Evolutionary conservation across 371 early-diverging fungal species (phyloP).

Genomic region (Saksenaea oblongispora): DNA sequence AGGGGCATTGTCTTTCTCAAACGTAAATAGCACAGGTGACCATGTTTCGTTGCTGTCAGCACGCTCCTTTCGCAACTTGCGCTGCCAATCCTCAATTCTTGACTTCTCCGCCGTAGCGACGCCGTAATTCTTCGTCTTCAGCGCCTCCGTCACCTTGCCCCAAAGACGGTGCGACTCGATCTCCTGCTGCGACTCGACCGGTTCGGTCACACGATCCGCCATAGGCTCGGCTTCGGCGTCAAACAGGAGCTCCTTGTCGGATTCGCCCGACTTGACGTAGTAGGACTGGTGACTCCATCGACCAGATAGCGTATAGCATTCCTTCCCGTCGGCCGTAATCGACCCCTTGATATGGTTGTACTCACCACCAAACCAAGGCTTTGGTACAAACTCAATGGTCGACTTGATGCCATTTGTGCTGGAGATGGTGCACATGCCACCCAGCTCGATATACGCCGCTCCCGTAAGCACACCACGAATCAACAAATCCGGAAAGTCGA

Average conservation of each 20-base stretch:
- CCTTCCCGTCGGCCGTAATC: conserved; percentile 19
- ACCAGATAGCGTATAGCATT: conserved; percentile 38
- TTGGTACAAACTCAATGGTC: conserved; percentile 62
- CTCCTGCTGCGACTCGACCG: conserved; percentile 48
- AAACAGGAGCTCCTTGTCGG: conserved; percentile 53
- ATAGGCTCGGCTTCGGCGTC: conserved; percentile 63
- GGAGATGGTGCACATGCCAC: conserved; percentile 56
- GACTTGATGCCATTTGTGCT: conserved; percentile 54
- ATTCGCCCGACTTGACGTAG: conserved; percentile 28
- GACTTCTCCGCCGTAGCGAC: conserved; percentile 58
- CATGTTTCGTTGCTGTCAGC: conserved; percentile 52
- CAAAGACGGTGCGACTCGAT: conserved; percentile 64
- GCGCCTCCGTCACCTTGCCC: conserved; percentile 54
- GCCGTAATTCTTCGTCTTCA: conserved; percentile 51
- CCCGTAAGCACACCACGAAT: conserved; percentile 67
- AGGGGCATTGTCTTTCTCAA: neutral
- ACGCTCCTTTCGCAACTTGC: conserved; percentile 53
- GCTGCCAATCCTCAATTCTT: conserved; percentile 61
- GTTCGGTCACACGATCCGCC: conserved; percentile 53
- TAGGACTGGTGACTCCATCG: conserved; percentile 63
- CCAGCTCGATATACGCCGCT: conserved; percentile 65
- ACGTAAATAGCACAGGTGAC: conserved; percentile 24
- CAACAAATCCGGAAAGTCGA: conserved; percentile 62
- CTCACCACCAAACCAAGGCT: conserved; percentile 49
- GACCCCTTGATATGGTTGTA: conserved; percentile 42